Evolutionary conservation across 345 rosid genomes (phyloP).

Genomic region (Microthlaspi erraticum): DNA sequence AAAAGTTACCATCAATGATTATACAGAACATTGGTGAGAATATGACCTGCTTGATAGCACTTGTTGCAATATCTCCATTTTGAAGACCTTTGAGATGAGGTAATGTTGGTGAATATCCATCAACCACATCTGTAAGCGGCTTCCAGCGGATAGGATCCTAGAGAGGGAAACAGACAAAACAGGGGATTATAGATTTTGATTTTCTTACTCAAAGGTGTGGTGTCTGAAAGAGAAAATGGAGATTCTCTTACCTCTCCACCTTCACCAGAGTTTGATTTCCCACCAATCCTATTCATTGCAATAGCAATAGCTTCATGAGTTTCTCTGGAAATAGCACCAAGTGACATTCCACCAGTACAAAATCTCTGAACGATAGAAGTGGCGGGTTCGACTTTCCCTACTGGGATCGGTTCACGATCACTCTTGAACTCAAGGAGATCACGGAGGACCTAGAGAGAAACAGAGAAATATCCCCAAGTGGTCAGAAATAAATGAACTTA

Average conservation of each 20-base stretch:
- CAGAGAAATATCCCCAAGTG: constrained; percentile 8
- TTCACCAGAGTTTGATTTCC: constrained; percentile 98
- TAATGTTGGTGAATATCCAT: constrained; percentile 93
- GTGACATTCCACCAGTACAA: constrained; percentile 99
- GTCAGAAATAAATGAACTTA: constrained; percentile 1
- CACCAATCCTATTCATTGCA: constrained; percentile 97
- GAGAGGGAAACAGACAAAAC: constrained; percentile 8
- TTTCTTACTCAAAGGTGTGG: not conserved
- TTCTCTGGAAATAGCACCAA: constrained; percentile 99
- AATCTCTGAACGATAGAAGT: constrained; percentile 81
- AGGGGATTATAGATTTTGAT: constrained; percentile 21
- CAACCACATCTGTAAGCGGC: constrained; percentile 94
- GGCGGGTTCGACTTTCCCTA: constrained; percentile 96
- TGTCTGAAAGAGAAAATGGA: constrained; percentile 18
- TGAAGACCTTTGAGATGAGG: constrained; percentile 99
- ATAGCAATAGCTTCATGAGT: constrained; percentile 99
- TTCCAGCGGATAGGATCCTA: constrained; percentile 99
- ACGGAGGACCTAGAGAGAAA: constrained; percentile 75
- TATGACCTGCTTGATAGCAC: constrained; percentile 97
- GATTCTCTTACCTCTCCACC: constrained; percentile 90
- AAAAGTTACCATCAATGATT: constrained; percentile 7
- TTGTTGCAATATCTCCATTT: constrained; percentile 98
- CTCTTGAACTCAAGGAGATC: constrained; percentile 97
- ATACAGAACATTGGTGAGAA: not conserved
- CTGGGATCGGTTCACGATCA: constrained; percentile 86